Percentiles rank a stretch among this genome's conserved stretches.
Evolutionary conservation across 2,329 filamentous ascomycete species (phyloP).

Genomic region (Decorospora gaudefroyi): DNA sequence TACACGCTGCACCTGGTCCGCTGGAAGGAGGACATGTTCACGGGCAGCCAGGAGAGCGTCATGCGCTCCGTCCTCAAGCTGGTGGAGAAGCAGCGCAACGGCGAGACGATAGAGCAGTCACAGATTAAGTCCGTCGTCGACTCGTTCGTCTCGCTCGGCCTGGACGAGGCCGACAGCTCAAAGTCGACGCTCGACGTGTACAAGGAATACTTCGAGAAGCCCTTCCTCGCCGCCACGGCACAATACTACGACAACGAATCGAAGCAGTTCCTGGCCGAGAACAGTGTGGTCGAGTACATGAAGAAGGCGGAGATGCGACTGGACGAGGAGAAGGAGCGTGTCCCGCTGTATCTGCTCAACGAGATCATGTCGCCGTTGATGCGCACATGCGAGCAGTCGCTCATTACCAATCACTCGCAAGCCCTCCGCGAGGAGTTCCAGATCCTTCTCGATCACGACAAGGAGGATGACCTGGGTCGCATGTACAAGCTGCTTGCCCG

Average conservation of each 20-base stretch:
- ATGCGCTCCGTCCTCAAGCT: slow-evolving; percentile 95
- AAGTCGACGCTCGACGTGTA: slow-evolving; percentile 97
- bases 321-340: slow-evolving; percentile 91
- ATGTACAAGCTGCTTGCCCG: slow-evolving; percentile 93
- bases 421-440: slow-evolving; percentile 97
- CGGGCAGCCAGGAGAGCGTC: slow-evolving; percentile 79
- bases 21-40: slow-evolving; percentile 92
- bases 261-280: slow-evolving; percentile 91
- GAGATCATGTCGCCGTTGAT: slow-evolving; percentile 86
- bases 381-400: slow-evolving; percentile 82
- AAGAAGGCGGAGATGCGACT: slow-evolving; percentile 94
- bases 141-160: slow-evolving; percentile 88
- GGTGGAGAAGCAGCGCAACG: slow-evolving; percentile 95
- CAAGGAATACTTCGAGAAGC: slow-evolving; percentile 86
- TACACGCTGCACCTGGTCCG: slow-evolving; percentile 95
- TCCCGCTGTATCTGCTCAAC: slow-evolving; percentile 85
- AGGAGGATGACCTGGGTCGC: slow-evolving; percentile 90
- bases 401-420: slow-evolving; percentile 84
- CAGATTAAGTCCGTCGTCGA: slow-evolving; percentile 98
- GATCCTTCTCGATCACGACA: slow-evolving; percentile 86
- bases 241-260: slow-evolving; percentile 91
- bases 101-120: slow-evolving; percentile 94
- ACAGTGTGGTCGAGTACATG: slow-evolving; percentile 99
- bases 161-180: slow-evolving; percentile 89
- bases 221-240: slow-evolving; percentile 84